Evolutionary conservation across 2,329 filamentous ascomycete genomes (phyloP).

Genomic region (Bipolaris sorokiniana): DNA sequence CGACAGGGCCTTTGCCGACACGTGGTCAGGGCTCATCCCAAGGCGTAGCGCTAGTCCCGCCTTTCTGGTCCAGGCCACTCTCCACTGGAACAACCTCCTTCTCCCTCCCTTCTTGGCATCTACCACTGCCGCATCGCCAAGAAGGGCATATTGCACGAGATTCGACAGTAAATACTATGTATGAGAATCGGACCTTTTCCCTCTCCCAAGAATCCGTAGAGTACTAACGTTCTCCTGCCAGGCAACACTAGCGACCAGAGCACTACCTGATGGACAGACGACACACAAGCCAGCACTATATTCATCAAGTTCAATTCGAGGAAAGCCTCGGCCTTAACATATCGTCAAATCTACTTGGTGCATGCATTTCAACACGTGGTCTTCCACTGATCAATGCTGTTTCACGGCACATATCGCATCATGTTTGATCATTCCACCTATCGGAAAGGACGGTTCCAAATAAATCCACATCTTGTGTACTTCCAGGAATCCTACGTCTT

Average conservation of each 20-base stretch:
- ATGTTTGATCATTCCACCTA: slow-evolving; percentile 7
- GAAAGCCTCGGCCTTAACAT: neutral
- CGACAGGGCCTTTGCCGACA: slow-evolving; percentile 7
- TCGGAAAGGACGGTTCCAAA: slow-evolving; percentile 4
- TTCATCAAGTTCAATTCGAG: neutral
- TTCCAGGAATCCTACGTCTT: neutral
- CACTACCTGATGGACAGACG: no score
- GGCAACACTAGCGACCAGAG: no score
- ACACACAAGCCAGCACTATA: no score
- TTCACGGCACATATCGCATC: neutral
- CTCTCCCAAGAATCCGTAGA: no score
- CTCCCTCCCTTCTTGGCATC: neutral
- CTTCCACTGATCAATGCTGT: neutral
- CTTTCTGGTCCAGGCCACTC: neutral
- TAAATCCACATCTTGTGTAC: neutral
- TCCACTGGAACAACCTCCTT: no score
- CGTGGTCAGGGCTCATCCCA: slow-evolving; percentile 18
- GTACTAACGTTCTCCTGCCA: no score
- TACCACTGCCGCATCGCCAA: neutral
- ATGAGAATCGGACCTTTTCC: neutral
- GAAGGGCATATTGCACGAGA: neutral
- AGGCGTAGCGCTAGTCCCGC: neutral
- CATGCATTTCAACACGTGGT: neutral
- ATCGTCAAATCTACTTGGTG: neutral
- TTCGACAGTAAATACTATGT: neutral